A percentile compares a stretch with the other conserved stretches of the same genome.
Evolutionary conservation across 257 asterid species (phyloP).

Genomic region (Marsdenia floribunda): DNA sequence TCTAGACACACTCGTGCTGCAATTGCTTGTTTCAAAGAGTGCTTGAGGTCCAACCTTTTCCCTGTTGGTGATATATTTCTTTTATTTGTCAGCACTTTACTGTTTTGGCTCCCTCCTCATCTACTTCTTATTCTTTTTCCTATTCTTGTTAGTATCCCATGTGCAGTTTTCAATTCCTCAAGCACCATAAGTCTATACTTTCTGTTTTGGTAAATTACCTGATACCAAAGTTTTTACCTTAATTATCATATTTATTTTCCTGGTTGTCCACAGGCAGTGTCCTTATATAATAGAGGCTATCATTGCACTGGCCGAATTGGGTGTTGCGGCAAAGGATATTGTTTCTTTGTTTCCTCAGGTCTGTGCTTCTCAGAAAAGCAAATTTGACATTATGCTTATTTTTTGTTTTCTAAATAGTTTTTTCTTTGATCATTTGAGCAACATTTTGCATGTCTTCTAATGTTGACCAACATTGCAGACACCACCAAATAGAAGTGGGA

Average conservation of each 20-base stretch:
- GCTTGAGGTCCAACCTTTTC: conserved; percentile 56
- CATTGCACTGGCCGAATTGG: conserved; percentile 86
- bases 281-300: conserved; percentile 85
- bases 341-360: conserved; percentile 82
- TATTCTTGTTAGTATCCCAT: not conserved
- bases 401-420: not conserved
- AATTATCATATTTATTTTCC: conserved; percentile 4
- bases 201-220: not conserved
- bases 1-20: conserved; percentile 92
- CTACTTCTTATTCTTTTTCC: not conserved
- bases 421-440: not conserved
- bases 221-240: conserved; percentile 2
- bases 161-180: not conserved
- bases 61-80: not conserved
- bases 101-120: not conserved
- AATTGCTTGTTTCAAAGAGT: conserved; percentile 82
- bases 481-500: conserved; percentile 80
- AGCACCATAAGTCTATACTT: not conserved
- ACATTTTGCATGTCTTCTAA: conserved; percentile 14
- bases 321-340: conserved; percentile 78
- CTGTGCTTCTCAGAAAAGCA: conserved; percentile 14
- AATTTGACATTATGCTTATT: not conserved
- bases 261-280: conserved; percentile 56
- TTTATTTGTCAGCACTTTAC: not conserved
- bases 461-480: conserved; percentile 40